Evolutionary conservation across 163 green algal genomes (phyloP).

Genomic region (Prototheca wickerhamii): DNA sequence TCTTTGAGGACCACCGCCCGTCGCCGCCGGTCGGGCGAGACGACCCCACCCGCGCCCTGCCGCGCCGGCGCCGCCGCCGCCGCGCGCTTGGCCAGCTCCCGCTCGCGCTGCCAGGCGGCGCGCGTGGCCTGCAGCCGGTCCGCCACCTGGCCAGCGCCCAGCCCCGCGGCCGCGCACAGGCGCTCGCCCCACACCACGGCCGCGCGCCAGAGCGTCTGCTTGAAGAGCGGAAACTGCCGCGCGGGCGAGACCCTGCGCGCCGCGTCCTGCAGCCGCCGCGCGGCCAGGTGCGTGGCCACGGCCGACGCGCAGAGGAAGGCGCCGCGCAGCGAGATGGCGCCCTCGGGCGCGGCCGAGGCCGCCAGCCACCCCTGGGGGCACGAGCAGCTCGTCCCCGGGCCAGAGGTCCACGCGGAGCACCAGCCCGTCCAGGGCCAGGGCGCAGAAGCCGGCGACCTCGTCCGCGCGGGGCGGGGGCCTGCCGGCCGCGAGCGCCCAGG

Average conservation of each 20-base stretch:
- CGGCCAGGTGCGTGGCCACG: neutral
- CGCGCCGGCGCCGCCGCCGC: too few relatives aligned
- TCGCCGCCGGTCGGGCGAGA: too few relatives aligned
- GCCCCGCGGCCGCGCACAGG: neutral
- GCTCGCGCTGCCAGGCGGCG: too few relatives aligned
- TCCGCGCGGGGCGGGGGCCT: neutral
- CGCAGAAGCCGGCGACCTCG: neutral
- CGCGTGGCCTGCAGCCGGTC: too few relatives aligned
- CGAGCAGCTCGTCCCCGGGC: neutral
- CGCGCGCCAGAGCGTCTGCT: constrained; percentile 22
- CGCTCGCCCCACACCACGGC: neutral
- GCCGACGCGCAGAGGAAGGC: neutral
- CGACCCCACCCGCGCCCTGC: too few relatives aligned
- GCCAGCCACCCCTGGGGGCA: neutral
- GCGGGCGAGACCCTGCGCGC: neutral
- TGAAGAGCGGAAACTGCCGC: constrained; percentile 11
- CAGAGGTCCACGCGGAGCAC: neutral
- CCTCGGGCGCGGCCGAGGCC: neutral
- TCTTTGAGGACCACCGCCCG: too few relatives aligned
- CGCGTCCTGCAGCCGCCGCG: neutral
- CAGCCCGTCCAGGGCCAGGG: too few relatives aligned
- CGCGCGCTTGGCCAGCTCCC: too few relatives aligned
- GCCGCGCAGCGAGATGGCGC: neutral
- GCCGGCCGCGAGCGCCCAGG: neutral
- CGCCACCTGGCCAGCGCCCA: neutral